Percentiles rank a stretch among this genome's conserved stretches.
phyloP scores from a whole-genome alignment of 768 basidiomycete species.

The Rhodosporidiobolus odoratus region DNA sequence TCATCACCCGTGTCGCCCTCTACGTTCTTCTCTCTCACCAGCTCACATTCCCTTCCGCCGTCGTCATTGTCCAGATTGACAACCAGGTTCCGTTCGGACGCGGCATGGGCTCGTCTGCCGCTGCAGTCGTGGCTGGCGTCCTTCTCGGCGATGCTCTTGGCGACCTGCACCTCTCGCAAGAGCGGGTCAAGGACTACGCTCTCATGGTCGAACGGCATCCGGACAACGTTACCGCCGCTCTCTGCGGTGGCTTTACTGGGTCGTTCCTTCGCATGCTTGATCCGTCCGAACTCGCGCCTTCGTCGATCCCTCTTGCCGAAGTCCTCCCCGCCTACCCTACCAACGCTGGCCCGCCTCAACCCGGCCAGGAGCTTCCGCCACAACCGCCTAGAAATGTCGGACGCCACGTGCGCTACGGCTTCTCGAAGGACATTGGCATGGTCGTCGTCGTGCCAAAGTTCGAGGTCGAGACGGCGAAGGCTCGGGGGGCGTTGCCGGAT shows the following conservation, averaged over 20 bases:
- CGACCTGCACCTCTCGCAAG: conserved; percentile 60
- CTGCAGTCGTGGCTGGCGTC: conserved; percentile 97
- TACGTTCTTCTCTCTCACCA: conserved; percentile 90
- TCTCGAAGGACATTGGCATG: conserved; percentile 78
- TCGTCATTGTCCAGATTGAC: conserved; percentile 63
- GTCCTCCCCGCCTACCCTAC: conserved; percentile 92
- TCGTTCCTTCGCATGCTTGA: conserved; percentile 89
- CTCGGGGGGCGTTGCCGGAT: conserved; percentile 77
- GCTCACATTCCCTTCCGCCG: conserved; percentile 56
- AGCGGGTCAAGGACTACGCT: conserved; percentile 85
- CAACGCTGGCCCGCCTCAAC: conserved; percentile 58
- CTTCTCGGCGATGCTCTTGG: conserved; percentile 82
- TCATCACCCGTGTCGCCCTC: conserved; percentile 92
- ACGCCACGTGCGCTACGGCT: conserved; percentile 83
- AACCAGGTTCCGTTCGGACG: conserved; percentile 98
- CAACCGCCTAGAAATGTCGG: conserved; percentile 84
- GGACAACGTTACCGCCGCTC: conserved; percentile 95
- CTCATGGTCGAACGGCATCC: conserved; percentile 99
- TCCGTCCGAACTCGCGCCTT: conserved; percentile 68
- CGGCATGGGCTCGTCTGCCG: conserved; percentile 93
- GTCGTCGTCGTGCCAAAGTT: conserved; percentile 91
- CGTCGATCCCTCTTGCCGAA: conserved; percentile 87
- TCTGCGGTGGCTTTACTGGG: conserved; percentile 94
- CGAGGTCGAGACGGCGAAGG: conserved; percentile 92
- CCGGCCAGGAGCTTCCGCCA: conserved; percentile 59